Evolutionary conservation across 306 rosid species (phyloP).

Genomic region (Pterocarpus macrocarpus): DNA sequence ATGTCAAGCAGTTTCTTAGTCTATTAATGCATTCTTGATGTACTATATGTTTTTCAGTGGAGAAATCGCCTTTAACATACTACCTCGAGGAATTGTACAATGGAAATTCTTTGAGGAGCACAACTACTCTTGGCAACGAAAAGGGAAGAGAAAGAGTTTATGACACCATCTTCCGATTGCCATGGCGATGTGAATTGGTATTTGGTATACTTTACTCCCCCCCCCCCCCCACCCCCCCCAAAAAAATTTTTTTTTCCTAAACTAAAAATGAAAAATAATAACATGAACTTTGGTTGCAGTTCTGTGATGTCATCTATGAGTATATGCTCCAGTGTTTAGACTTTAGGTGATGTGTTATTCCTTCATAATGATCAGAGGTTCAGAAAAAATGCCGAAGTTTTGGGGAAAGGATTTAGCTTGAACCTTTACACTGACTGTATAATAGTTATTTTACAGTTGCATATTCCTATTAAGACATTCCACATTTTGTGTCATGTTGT

Average conservation of each 20-base stretch:
- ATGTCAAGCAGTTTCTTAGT: not conserved
- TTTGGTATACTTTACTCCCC: constrained; percentile 61
- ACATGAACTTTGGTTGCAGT: constrained; percentile 34
- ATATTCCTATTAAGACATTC: constrained; percentile 15
- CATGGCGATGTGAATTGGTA: constrained; percentile 93
- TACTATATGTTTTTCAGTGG: constrained; percentile 55
- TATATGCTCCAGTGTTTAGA: constrained; percentile 16
- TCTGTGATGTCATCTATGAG: constrained; percentile 34
- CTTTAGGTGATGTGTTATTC: constrained; percentile 22
- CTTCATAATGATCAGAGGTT: constrained; percentile 4
- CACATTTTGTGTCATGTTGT: constrained; percentile 31
- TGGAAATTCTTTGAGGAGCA: constrained; percentile 87
- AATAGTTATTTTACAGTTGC: constrained; percentile 29
- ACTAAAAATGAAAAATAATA: constrained; percentile 3
- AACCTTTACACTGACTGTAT: not conserved
- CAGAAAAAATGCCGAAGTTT: constrained; percentile 18
- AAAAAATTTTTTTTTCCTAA: not conserved
- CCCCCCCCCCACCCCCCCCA: too few relatives aligned
- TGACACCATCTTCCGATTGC: constrained; percentile 94
- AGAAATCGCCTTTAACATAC: constrained; percentile 74
- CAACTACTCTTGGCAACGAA: constrained; percentile 88
- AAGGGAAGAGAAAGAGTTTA: constrained; percentile 93
- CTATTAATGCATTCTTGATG: not conserved
- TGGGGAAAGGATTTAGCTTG: constrained; percentile 8
- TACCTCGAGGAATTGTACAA: constrained; percentile 84